Base-by-base conservation (phyloP, 2,329 filamentous ascomycete genomes). In the Chrysoporthe cubensis region DNA sequence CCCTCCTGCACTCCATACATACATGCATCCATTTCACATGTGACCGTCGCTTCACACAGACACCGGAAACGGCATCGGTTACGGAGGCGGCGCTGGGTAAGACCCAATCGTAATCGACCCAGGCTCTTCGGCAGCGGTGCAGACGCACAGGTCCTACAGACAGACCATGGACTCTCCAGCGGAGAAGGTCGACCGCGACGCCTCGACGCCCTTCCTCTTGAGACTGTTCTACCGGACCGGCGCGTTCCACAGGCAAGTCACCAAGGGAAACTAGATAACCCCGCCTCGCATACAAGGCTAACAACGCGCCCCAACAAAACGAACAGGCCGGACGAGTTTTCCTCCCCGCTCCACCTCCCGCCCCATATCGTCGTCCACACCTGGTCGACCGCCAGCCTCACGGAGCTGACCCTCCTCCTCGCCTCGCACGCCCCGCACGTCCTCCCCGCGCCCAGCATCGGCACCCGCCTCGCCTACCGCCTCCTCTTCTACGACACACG, bases 391-490 rank as follows among this genome's bases (percentile, higher is more conserved):
- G 95, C 92, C 80, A 93, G 91, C 2, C 85, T 98, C 34, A 84
- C 86, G 72, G 94, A 97, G 78, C 88, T 98, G 46, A 90, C 91
- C 32, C 88, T 92, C 66, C 89, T 95, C 65, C 86, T 98, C 66
- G 87, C 88, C 40, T 87, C 87, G 62, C 85, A 90, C 61, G 62
- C 69, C 2, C 91, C 92, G 0, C 80, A 83, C 2, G 81, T 93
- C 26, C 85, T 97, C 2, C 93, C 94, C 0, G 82, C 85, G 48
- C 92, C 92, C 0, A 87, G 90, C 7, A 85, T 94, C 52, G 94
- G 95, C 69, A 95, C 94, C 9, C 89, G 95, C 65, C 85, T 97
- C n/a, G 89, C 88, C 69, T 98, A 96, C 80, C 91, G 94, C 60
- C 87, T 97, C 21, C 88, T 97, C 65, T 97, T 91, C 76, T 91